Evolutionary conservation across 2,329 filamentous ascomycete species (phyloP), one percentile per base, ranked within the genome.

Genomic region (Diaporthe ilicicola): DNA sequence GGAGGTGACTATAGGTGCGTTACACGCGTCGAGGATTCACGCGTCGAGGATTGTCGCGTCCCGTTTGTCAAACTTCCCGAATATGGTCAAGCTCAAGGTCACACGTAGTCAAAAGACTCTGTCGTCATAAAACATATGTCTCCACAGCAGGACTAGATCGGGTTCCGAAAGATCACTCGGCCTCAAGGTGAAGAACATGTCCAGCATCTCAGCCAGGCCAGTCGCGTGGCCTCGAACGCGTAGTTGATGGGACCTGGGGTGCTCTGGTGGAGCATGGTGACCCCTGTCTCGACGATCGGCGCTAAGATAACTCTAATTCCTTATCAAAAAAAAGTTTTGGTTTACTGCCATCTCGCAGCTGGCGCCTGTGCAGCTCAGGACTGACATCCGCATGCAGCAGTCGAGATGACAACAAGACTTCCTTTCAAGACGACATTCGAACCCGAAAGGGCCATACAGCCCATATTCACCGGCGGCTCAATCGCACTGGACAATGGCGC

Each of bases 391-490:
- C 46, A 61, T 44, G 66, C n/a, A 61, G 54, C 69, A 56, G 67
- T 65, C 75, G 81, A 73, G 69, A 90, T 92, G 90, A 88, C 90
- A 69, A 88, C 83, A 73, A 90, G 89, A 80, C 83, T 89, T 72
- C 85, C 88, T 22, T 85, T 89, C 76, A 97, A 94, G 86, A 98
- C 94, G 70, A 97, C 95, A 4, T 99, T 98, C 81, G 93, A 97
- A 78, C 89, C 92, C 71, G 88, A 88, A 74, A 90, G 92, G 77
- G 93, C 94, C 59, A 93, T 99, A 69, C 93, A 94, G 76, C 96
- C 96, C 24, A 95, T 98, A 62, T 98, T 96, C 79, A 97, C 95
- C 2, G 96, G 96, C 68, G 96, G 96, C 53, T 92, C 93, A 74
- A 91, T 97, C 71, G 91, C 94, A 37, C 88, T 98, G 73, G 94